Conservation (phyloP, 1,139 yeast genomes). For the Taphrina deformans region DNA sequence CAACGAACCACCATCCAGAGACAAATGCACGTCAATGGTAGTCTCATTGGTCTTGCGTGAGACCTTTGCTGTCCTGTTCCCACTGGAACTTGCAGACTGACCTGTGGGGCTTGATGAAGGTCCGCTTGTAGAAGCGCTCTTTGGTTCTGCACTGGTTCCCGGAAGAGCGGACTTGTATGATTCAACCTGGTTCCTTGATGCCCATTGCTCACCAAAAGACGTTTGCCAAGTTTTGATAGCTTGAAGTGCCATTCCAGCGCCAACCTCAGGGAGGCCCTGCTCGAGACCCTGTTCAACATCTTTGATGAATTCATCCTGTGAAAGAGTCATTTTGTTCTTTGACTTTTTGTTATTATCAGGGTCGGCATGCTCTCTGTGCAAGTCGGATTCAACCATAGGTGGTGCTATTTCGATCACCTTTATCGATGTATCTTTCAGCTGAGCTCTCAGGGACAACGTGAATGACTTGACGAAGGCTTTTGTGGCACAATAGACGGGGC, state of each 20-base stretch:
- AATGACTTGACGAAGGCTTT: conserved; percentile 22
- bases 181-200: background rate
- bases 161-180: background rate
- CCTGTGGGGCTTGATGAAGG: background rate
- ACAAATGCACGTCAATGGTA: conserved; percentile 79
- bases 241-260: conserved; percentile 9
- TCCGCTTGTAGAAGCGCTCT: background rate
- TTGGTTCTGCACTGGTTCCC: background rate
- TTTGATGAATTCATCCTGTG: conserved; percentile 13
- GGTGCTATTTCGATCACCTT: conserved; percentile 16
- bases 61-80: conserved; percentile 13
- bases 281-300: conserved; percentile 16
- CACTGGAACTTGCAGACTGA: background rate
- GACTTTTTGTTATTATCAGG: conserved; percentile 12
- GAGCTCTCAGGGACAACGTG: conserved; percentile 24
- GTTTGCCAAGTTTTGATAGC: conserved; percentile 4
- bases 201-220: conserved; percentile 16
- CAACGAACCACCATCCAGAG: conserved; percentile 80
- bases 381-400: conserved; percentile 12
- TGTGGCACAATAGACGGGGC: conserved; percentile 15
- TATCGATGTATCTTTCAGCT: conserved; percentile 20
- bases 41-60: conserved; percentile 83
- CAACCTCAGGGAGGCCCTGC: conserved; percentile 16
- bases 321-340: conserved; percentile 12
- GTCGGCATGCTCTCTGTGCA: conserved; percentile 14